Evolutionary conservation across 225 moss, liverwort and hornwort species (phyloP).

Genomic region (Pseudoscleropodium purum): DNA sequence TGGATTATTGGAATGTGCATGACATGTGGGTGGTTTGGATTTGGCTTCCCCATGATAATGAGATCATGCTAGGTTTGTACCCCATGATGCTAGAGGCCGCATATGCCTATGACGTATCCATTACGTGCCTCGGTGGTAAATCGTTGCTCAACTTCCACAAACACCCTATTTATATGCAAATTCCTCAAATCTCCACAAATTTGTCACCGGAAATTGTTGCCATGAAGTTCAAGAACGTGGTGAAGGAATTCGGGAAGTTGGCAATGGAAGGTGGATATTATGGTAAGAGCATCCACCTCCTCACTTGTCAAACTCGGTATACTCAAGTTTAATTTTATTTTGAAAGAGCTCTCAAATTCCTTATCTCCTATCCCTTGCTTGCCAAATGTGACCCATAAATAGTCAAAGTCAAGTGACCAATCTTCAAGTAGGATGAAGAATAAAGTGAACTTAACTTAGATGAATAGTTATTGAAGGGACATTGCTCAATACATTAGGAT

Average conservation of each 20-base stretch:
- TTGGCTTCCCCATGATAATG: not conserved
- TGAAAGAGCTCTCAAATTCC: not conserved
- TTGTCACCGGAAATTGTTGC: accelerated
- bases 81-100: not conserved
- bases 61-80: not conserved
- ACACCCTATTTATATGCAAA: not conserved
- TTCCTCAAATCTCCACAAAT: not conserved
- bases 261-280: not conserved
- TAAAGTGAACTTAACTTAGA: not conserved
- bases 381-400: not conserved
- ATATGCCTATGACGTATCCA: not conserved
- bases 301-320: not conserved
- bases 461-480: not conserved
- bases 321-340: not conserved
- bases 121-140: not conserved
- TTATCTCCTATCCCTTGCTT: not conserved
- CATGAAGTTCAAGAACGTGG: accelerated
- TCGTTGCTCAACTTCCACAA: not conserved
- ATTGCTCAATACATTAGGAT: not conserved
- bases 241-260: not conserved
- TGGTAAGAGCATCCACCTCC: not conserved
- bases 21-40: not conserved
- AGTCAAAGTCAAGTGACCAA: not conserved
- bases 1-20: no score
- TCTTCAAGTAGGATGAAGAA: not conserved